Base-by-base conservation (phyloP, 2,329 filamentous ascomycete genomes). In the Didymella arachidicola region DNA sequence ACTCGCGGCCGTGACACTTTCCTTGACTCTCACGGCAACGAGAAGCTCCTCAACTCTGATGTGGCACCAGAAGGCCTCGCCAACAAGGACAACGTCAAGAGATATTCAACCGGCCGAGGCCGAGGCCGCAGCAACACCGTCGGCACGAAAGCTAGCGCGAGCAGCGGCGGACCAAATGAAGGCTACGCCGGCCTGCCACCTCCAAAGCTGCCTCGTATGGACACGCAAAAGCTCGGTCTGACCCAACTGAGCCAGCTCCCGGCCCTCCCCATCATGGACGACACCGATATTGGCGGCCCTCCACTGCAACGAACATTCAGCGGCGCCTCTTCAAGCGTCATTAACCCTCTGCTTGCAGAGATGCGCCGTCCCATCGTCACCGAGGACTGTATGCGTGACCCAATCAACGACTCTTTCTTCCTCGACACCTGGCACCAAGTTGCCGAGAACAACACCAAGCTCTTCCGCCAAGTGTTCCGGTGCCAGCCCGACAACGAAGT, bases 401-500 rank as follows among this genome's bases (percentile, higher is more conserved):
- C 96, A 0, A 79, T 99, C 39, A 88, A 89, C 57, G 85, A 92
- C 53, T 81, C 84, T 1, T 99, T 99, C 78, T 91, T 92, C 73
- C 86, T 95, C 44, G 91, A 96, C 62, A 88, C 92, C 1, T 99
- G 96, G 96, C 88, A 89, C 64, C 84, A 87, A 18, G 88, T 93
- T 52, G 95, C 95, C 0, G 88, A 90, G 63, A 98, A 98, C 80
- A 99, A 99, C 75, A 99, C 95, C 3, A 94, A 93, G 73, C 85
- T 99, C 46, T 99, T 91, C 79, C 90, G 95, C 30, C 87, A 90
- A 61, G 94, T 99, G 8, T 99, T 99, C 81, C 88, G 93, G 45
- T 97, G 93, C 77, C 96, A 96, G 91, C 95, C 95, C 1, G 95
- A 99, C 75, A 97, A 89, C 50, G 92, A 97, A 72, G 95, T 97